Percentiles rank a stretch among this genome's conserved stretches.
Conservation (phyloP, 1,284 basidiomycete genomes). For the Ceratobasidium sp. region DNA sequence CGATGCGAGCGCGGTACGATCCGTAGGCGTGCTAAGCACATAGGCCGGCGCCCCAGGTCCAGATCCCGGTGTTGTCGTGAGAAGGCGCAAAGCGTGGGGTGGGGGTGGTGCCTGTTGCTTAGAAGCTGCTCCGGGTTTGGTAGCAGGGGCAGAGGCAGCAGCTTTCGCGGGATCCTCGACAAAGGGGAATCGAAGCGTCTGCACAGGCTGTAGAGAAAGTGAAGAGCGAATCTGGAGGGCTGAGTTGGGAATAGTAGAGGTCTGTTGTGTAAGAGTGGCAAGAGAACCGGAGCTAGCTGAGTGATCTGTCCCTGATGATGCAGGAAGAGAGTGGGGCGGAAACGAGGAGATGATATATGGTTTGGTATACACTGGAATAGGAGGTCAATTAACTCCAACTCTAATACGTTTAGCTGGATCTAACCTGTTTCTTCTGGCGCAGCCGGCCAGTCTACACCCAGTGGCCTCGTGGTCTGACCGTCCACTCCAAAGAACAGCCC, state of each 20-base stretch:
- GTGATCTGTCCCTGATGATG: constrained; percentile 51
- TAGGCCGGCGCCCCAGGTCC: constrained; percentile 70
- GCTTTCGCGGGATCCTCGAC: constrained; percentile 51
- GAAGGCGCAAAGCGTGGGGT: constrained; percentile 66
- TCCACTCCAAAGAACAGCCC: constrained; percentile 81
- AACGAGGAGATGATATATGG: constrained; percentile 89
- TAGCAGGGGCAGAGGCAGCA: constrained; percentile 49
- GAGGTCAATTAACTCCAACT: not conserved
- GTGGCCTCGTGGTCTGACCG: constrained; percentile 72
- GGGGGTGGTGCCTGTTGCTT: constrained; percentile 24
- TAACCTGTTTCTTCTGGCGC: constrained; percentile 86
- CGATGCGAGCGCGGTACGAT: constrained; percentile 70
- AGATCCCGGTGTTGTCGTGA: constrained; percentile 66
- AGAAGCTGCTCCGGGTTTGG: constrained; percentile 27
- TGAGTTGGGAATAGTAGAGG: constrained; percentile 52
- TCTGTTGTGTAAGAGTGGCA: constrained; percentile 41
- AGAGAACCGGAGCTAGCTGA: constrained; percentile 54
- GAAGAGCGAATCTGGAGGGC: constrained; percentile 85
- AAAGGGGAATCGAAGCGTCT: constrained; percentile 79
- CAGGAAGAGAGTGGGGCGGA: constrained; percentile 73
- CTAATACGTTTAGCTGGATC: constrained; percentile 47
- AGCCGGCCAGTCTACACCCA: constrained; percentile 81
- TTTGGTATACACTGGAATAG: constrained; percentile 74
- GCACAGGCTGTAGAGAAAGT: constrained; percentile 74
- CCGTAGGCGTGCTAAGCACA: constrained; percentile 79